Conservation (phyloP, 1,284 basidiomycete species). For the Mixia osmundae region DNA sequence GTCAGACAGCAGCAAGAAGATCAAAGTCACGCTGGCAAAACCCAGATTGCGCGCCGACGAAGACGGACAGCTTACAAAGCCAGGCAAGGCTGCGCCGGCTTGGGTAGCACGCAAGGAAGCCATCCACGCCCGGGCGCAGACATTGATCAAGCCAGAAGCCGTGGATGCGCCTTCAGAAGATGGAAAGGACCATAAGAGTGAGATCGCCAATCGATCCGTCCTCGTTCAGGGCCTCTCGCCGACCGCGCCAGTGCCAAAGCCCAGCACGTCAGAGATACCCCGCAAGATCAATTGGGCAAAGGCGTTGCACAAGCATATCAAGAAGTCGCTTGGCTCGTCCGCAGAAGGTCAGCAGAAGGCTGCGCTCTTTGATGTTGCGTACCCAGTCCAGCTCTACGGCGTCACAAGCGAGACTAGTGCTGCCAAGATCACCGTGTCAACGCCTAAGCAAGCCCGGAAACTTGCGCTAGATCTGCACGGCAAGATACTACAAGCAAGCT, state of each 20-base stretch:
- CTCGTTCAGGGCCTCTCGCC: background rate
- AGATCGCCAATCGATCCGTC: background rate
- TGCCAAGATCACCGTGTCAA: conserved; percentile 57
- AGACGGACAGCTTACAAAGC: background rate
- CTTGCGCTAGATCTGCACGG: conserved; percentile 69
- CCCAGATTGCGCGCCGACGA: conserved; percentile 20
- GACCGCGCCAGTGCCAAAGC: no score
- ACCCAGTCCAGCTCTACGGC: conserved; percentile 10
- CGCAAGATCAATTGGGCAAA: conserved; percentile 16
- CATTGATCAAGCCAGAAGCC: background rate
- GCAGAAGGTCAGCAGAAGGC: conserved; percentile 26
- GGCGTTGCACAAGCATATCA: conserved; percentile 64
- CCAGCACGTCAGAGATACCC: background rate
- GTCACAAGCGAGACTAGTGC: background rate
- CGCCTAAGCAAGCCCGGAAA: conserved; percentile 36
- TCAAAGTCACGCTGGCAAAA: conserved; percentile 52
- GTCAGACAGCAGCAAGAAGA: conserved; percentile 31
- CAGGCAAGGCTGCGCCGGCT: background rate
- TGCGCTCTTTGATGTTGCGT: conserved; percentile 12
- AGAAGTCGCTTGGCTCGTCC: conserved; percentile 29
- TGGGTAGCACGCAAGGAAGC: conserved; percentile 1
- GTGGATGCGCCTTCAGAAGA: background rate
- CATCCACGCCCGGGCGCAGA: background rate
- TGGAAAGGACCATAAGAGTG: background rate
- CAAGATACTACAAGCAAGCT: conserved; percentile 70